These are phyloP conservation scores for Endogone sp. DNA, from an alignment of 192 early-diverging fungal genomes.

Conservation along the genomic window DNA sequence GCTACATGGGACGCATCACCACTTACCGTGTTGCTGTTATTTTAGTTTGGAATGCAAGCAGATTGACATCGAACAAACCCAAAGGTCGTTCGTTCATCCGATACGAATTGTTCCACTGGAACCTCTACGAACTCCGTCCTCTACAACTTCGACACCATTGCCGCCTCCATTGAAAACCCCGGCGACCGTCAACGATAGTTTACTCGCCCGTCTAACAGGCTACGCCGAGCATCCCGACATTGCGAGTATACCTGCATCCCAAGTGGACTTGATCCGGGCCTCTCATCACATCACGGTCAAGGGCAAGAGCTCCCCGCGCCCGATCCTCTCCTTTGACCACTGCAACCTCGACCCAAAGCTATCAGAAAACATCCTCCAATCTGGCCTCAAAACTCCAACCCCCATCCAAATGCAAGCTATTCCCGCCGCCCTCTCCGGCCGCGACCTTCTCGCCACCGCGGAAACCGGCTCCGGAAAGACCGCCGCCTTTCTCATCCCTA, in stretches of 20 bases:
- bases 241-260: not conserved
- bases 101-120: too few species aligned
- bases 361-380: slow-evolving; percentile 23
- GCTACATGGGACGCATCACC: not conserved
- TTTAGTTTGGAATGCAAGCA: slow-evolving; percentile 36
- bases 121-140: not conserved
- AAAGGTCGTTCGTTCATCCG: too few species aligned
- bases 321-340: slow-evolving; percentile 38
- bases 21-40: not conserved
- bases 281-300: slow-evolving; percentile 32
- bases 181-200: slow-evolving; percentile 10
- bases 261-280: slow-evolving; percentile 21
- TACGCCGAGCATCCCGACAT: slow-evolving; percentile 29
- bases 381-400: slow-evolving; percentile 24
- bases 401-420: slow-evolving; percentile 35
- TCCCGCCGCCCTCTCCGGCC: slow-evolving; percentile 34
- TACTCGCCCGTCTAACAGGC: slow-evolving; percentile 31
- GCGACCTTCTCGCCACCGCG: slow-evolving; percentile 45
- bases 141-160: not conserved
- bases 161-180: not conserved
- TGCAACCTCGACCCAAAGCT: slow-evolving; percentile 35
- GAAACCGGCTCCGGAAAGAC: slow-evolving; percentile 54
- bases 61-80: slow-evolving; percentile 21
- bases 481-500: slow-evolving; percentile 41
- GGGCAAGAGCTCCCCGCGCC: slow-evolving; percentile 37